These are phyloP conservation scores for Hymenoscyphus linearis DNA, from an alignment of 2,329 filamentous ascomycete genomes.

Conservation along the genomic window DNA sequence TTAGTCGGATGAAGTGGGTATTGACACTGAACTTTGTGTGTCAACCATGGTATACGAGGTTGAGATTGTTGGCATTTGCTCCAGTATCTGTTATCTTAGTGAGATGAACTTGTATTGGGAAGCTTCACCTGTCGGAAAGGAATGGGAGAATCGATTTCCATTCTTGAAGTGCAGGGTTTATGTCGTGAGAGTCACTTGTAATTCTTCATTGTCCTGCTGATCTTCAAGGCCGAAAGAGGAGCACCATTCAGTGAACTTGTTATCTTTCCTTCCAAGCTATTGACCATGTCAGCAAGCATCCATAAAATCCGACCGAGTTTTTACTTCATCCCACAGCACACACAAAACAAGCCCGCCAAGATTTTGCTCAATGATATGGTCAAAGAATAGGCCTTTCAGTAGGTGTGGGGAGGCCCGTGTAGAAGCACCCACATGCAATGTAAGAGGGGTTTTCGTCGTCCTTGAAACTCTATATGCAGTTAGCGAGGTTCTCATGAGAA, in stretches of 20 bases:
- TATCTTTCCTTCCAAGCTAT: conserved; percentile 1
- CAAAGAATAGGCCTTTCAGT: neutral
- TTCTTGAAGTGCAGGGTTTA: neutral
- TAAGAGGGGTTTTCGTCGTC: neutral
- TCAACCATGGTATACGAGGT: neutral
- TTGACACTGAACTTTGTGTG: conserved; percentile 2
- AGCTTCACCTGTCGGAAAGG: neutral
- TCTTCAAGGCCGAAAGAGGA: neutral
- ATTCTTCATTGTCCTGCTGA: neutral
- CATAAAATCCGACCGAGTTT: neutral
- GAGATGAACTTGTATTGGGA: neutral
- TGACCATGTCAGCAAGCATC: neutral
- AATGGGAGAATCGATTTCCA: conserved; percentile 1
- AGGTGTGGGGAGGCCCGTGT: neutral
- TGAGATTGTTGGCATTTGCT: neutral
- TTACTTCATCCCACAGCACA: conserved; percentile 3
- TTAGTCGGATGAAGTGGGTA: conserved; percentile 1
- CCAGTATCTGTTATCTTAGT: neutral
- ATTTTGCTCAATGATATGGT: neutral
- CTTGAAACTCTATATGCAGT: neutral
- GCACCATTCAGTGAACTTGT: neutral
- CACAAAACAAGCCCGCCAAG: neutral
- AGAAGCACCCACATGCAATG: neutral
- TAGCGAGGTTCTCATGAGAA: neutral
- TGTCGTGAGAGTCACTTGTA: neutral